Conservation (phyloP, 495 filamentous ascomycete genomes). For the Podospora pseudocomata region DNA sequence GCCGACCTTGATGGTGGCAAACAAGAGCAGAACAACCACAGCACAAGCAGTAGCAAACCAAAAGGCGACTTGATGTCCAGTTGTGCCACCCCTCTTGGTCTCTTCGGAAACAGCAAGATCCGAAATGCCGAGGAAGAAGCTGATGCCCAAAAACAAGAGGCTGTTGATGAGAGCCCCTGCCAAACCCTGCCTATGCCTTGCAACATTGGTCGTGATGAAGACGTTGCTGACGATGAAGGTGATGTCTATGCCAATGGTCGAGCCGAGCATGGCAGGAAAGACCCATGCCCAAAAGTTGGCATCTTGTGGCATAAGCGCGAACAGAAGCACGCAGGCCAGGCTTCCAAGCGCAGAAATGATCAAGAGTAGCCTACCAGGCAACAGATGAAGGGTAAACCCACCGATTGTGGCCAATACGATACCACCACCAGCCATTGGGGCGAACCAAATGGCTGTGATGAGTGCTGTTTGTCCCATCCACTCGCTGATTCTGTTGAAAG, state of each 20-base stretch:
- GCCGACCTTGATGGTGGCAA: slow-evolving; percentile 60
- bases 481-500: slow-evolving; percentile 53
- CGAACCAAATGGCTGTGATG: slow-evolving; percentile 73
- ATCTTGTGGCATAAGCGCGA: slow-evolving; percentile 63
- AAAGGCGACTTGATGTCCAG: slow-evolving; percentile 62
- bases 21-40: slow-evolving; percentile 51
- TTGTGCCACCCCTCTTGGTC: slow-evolving; percentile 38
- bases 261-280: slow-evolving; percentile 78
- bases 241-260: slow-evolving; percentile 78
- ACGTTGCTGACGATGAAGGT: slow-evolving; percentile 81
- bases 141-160: slow-evolving; percentile 73
- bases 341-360: slow-evolving; percentile 63
- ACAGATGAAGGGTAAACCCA: slow-evolving; percentile 71
- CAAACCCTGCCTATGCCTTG: slow-evolving; percentile 65
- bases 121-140: slow-evolving; percentile 71
- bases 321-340: slow-evolving; percentile 62
- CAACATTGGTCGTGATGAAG: slow-evolving; percentile 75
- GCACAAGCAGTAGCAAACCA: slow-evolving; percentile 64
- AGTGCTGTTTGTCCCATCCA: slow-evolving; percentile 65
- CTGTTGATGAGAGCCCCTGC: slow-evolving; percentile 62
- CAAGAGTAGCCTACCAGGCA: slow-evolving; percentile 69
- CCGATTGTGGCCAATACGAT: slow-evolving; percentile 66
- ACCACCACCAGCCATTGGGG: slow-evolving; percentile 72
- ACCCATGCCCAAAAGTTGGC: slow-evolving; percentile 61
- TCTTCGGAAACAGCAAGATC: slow-evolving; percentile 60